Evolutionary conservation across 2,329 filamentous ascomycete species (phyloP).

Genomic region (Fusarium sp.): DNA sequence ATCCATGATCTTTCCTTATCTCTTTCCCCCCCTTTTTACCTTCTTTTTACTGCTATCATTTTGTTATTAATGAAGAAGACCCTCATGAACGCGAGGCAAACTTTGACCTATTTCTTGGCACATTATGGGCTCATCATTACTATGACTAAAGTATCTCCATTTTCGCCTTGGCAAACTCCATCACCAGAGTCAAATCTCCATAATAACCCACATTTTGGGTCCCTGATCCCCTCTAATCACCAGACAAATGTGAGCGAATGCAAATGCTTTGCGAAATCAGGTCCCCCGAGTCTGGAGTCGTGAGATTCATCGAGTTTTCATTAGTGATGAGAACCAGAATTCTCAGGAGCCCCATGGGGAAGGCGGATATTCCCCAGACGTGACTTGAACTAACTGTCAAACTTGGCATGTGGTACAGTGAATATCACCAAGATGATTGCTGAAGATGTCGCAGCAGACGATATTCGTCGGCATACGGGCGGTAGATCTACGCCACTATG

Average conservation of each 20-base stretch:
- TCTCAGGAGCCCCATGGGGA: slow-evolving; percentile 17
- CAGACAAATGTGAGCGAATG: slow-evolving; percentile 4
- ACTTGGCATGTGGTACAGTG: not conserved
- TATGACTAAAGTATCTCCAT: slow-evolving; percentile 30
- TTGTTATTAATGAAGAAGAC: not conserved
- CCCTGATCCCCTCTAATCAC: slow-evolving; percentile 22
- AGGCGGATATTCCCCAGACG: slow-evolving; percentile 19
- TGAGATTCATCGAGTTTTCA: not conserved
- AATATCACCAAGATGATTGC: rapidly evolving
- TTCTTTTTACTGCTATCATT: not conserved
- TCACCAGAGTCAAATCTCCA: slow-evolving; percentile 11
- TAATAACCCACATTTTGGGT: slow-evolving; percentile 22
- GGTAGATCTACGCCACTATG: slow-evolving; percentile 1
- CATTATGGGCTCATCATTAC: slow-evolving; percentile 17
- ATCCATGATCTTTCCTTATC: too few relatives aligned
- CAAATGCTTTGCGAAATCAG: not conserved
- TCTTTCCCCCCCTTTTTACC: rapidly evolving
- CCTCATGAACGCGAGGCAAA: not conserved
- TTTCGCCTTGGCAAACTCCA: slow-evolving; percentile 21
- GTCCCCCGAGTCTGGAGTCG: not conserved
- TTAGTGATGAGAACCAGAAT: slow-evolving; percentile 21
- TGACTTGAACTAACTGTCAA: not conserved
- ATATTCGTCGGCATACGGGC: not conserved
- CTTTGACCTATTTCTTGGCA: slow-evolving; percentile 2
- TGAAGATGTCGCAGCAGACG: not conserved